Evolutionary conservation across 2,329 filamentous ascomycete species (phyloP).

Genomic region (Sodiomyces alkalinus): DNA sequence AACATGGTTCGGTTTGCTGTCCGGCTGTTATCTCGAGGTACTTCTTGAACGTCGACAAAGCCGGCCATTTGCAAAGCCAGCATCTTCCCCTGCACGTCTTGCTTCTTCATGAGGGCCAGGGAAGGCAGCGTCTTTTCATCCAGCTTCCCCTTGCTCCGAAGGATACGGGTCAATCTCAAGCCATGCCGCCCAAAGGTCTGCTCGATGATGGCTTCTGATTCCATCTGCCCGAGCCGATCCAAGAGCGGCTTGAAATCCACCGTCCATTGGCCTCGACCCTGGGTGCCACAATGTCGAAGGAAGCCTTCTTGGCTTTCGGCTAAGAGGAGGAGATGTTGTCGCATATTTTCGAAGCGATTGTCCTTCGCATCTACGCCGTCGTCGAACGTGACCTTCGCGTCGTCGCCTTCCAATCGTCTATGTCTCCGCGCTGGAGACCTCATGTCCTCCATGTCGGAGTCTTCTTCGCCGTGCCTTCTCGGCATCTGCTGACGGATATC

Average conservation of each 20-base stretch:
- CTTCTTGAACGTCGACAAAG: conserved; percentile 82
- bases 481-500: conserved; percentile 14
- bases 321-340: conserved; percentile 59
- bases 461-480: conserved; percentile 21
- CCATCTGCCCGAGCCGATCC: conserved; percentile 53
- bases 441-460: conserved; percentile 15
- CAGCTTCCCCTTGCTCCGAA: conserved; percentile 79
- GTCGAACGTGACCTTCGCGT: conserved; percentile 35
- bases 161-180: conserved; percentile 69
- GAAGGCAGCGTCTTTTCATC: conserved; percentile 81
- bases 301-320: conserved; percentile 55
- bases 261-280: conserved; percentile 59
- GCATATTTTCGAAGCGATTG: conserved; percentile 42
- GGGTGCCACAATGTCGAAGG: conserved; percentile 47
- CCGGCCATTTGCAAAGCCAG: conserved; percentile 75
- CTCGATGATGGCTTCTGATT: conserved; percentile 70
- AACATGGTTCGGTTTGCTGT: conserved; percentile 75
- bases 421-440: neutral
- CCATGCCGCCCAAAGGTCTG: conserved; percentile 63
- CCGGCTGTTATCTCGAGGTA: conserved; percentile 74
- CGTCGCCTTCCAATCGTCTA: conserved; percentile 13
- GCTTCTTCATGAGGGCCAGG: conserved; percentile 68
- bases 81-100: conserved; percentile 72
- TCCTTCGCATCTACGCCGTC: conserved; percentile 24
- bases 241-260: conserved; percentile 68